Evolutionary conservation across 805 yeast genomes (phyloP).

Genomic region (Ascoidea tarda): DNA sequence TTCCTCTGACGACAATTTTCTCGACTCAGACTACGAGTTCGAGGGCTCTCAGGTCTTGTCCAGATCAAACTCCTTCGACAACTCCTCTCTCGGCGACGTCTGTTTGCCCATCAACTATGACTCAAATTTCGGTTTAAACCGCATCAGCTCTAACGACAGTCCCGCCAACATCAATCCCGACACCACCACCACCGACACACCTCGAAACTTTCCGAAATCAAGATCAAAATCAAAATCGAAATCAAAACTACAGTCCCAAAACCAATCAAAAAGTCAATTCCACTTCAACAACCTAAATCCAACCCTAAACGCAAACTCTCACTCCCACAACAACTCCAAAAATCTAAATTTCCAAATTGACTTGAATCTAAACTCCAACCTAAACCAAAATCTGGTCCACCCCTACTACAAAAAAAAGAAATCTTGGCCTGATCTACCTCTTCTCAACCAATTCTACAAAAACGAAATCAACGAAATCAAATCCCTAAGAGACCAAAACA

Average conservation of each 20-base stretch:
- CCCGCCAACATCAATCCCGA: neutral
- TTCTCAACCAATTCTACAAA: constrained; percentile 60
- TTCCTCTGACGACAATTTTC: constrained; percentile 4
- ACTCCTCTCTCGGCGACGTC: constrained; percentile 76
- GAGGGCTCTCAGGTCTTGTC: constrained; percentile 11
- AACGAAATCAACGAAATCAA: constrained; percentile 43
- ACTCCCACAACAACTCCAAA: neutral
- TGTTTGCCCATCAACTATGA: constrained; percentile 68
- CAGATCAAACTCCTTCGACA: constrained; percentile 12
- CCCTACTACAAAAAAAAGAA: constrained; percentile 13
- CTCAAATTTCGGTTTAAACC: constrained; percentile 8
- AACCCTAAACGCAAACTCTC: neutral
- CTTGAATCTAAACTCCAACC: no score
- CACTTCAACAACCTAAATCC: neutral
- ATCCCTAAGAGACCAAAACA: constrained; percentile 21
- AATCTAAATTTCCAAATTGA: no score
- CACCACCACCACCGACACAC: neutral
- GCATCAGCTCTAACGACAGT: constrained; percentile 7
- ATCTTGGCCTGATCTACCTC: constrained; percentile 75
- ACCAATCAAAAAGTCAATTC: constrained; percentile 1
- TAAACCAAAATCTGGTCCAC: constrained; percentile 2
- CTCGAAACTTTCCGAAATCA: constrained; percentile 11
- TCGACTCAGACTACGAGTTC: constrained; percentile 9
- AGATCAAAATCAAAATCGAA: constrained; percentile 6
- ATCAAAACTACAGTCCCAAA: neutral